phyloP scores from a whole-genome alignment of 805 yeast genomes.

The Starmerella lactis-condensi region DNA sequence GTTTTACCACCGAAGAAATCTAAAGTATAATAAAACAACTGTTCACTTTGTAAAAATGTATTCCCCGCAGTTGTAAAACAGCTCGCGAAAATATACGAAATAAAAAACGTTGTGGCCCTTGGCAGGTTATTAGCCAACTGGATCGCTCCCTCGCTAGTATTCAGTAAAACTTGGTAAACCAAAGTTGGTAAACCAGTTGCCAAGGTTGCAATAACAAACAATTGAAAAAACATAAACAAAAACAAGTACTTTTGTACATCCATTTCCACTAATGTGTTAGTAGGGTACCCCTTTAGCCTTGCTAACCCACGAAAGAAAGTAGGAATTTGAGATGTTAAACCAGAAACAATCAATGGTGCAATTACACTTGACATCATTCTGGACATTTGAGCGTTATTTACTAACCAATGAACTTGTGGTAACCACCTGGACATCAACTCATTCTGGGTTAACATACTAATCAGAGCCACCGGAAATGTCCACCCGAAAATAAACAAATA shows the following conservation, averaged over 20 bases:
- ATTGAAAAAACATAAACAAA: slow-evolving; percentile 59
- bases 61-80: slow-evolving; percentile 63
- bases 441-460: slow-evolving; percentile 57
- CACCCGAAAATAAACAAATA: slow-evolving; percentile 42
- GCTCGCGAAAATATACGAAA: slow-evolving; percentile 54
- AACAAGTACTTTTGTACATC: slow-evolving; percentile 65
- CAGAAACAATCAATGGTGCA: slow-evolving; percentile 48
- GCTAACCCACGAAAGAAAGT: slow-evolving; percentile 37
- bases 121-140: slow-evolving; percentile 67
- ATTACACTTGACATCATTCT: slow-evolving; percentile 41
- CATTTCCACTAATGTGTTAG: slow-evolving; percentile 46
- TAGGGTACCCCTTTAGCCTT: slow-evolving; percentile 36
- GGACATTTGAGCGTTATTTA: slow-evolving; percentile 35
- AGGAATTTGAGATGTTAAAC: slow-evolving; percentile 46
- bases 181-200: slow-evolving; percentile 57
- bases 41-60: slow-evolving; percentile 41
- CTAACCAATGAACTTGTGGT: slow-evolving; percentile 42
- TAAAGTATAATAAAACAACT: slow-evolving; percentile 22
- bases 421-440: slow-evolving; percentile 43
- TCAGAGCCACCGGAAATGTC: slow-evolving; percentile 69
- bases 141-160: slow-evolving; percentile 23
- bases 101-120: slow-evolving; percentile 70
- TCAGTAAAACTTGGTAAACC: slow-evolving; percentile 11
- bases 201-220: slow-evolving; percentile 66
- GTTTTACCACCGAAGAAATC: slow-evolving; percentile 34